Percentiles rank a stretch among this genome's conserved stretches.
Evolutionary conservation across 2,329 filamentous ascomycete species (phyloP).

Genomic region (Lecanicillium sp.): DNA sequence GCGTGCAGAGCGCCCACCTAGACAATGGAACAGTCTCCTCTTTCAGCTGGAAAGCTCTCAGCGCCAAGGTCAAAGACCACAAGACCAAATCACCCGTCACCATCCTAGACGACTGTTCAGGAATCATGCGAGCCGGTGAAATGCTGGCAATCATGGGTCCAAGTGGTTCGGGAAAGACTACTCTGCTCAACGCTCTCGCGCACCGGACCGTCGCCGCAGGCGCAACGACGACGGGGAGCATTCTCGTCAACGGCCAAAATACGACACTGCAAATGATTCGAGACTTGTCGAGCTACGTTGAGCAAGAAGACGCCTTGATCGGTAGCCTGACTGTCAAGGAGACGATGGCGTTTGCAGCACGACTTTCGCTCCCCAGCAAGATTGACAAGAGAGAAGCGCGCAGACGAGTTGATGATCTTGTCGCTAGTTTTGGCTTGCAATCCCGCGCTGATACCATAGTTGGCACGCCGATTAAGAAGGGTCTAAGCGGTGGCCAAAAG

Average conservation of each 20-base stretch:
- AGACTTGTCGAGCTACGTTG: constrained; percentile 66
- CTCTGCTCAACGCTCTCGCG: constrained; percentile 72
- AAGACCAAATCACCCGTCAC: constrained; percentile 18
- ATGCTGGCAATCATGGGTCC: constrained; percentile 78
- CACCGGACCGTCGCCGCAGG: constrained; percentile 40
- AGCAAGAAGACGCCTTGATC: constrained; percentile 80
- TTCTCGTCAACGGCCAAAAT: constrained; percentile 51
- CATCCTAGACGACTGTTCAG: constrained; percentile 11
- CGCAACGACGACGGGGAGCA: constrained; percentile 37
- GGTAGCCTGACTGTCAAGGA: constrained; percentile 74
- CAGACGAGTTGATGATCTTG: constrained; percentile 54
- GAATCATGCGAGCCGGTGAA: constrained; percentile 42
- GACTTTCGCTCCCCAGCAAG: constrained; percentile 41
- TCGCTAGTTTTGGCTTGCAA: constrained; percentile 65
- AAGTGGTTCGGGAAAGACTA: constrained; percentile 68
- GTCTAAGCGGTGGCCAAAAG: constrained; percentile 80
- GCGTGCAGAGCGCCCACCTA: constrained; percentile 33
- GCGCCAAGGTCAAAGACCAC: constrained; percentile 62
- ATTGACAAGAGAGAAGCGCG: constrained; percentile 46
- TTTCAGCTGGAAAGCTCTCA: constrained; percentile 57
- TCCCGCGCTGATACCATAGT: constrained; percentile 63
- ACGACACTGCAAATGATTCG: constrained; percentile 49
- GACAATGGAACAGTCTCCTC: constrained; percentile 53
- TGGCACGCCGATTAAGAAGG: constrained; percentile 75
- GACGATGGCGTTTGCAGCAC: constrained; percentile 70